Conservation (phyloP, 805 yeast genomes). For the Kodamaea hsintzibuensis region DNA sequence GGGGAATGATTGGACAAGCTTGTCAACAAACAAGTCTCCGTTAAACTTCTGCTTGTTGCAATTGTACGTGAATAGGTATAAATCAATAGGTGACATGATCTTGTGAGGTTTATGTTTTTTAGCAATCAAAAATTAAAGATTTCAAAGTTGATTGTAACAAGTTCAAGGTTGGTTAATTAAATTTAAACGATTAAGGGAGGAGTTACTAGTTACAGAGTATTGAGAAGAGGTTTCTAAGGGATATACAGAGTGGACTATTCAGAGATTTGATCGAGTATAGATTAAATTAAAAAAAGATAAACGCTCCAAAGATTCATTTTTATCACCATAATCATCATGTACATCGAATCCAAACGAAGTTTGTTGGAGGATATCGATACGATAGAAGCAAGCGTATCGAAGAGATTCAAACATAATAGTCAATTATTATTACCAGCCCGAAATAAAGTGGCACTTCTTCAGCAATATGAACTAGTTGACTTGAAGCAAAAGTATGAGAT, state of each 20-base stretch:
- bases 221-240: background rate
- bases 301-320: too few species aligned
- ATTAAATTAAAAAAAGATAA: too few species aligned
- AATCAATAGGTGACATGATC: constrained; percentile 9
- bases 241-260: background rate
- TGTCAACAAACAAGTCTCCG: constrained; percentile 28
- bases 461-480: constrained; percentile 64
- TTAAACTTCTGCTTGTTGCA: constrained; percentile 50
- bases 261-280: background rate
- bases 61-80: constrained; percentile 52
- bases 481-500: constrained; percentile 48
- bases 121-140: background rate
- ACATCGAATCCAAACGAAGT: constrained; percentile 36
- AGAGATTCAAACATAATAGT: constrained; percentile 43
- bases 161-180: too few species aligned
- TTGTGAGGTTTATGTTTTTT: background rate
- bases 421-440: constrained; percentile 20
- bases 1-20: constrained; percentile 29
- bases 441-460: constrained; percentile 28
- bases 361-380: constrained; percentile 66
- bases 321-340: constrained; percentile 16
- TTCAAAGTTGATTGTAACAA: background rate
- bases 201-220: background rate
- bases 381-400: constrained; percentile 65
- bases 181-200: background rate